Percentiles rank a stretch among this genome's conserved stretches.
Conservation (phyloP, 306 rosid genomes). For the Begonia loranthoides region DNA sequence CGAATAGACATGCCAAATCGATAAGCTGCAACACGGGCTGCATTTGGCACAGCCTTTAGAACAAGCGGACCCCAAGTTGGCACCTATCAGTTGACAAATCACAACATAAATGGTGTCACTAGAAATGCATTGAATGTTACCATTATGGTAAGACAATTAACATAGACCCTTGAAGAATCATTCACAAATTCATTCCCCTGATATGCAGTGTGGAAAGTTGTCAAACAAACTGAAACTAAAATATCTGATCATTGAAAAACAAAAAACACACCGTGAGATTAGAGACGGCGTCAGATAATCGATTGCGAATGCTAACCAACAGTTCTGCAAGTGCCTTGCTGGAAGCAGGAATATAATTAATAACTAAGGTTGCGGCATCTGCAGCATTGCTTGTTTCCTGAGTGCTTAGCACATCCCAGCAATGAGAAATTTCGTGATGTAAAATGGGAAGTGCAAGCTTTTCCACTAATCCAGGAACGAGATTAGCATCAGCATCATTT, state of each 20-base stretch:
- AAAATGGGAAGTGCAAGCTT: constrained; percentile 89
- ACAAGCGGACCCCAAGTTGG: constrained; percentile 80
- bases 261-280: constrained; percentile 37
- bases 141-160: too few species aligned
- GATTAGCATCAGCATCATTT: constrained; percentile 77
- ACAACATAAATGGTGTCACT: too few species aligned
- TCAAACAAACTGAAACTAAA: too few species aligned
- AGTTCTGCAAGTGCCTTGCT: constrained; percentile 76
- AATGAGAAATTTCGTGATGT: constrained; percentile 66
- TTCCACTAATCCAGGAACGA: constrained; percentile 83
- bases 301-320: constrained; percentile 55
- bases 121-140: too few species aligned
- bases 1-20: constrained; percentile 82
- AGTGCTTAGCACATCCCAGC: constrained; percentile 89
- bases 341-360: constrained; percentile 68
- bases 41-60: constrained; percentile 73
- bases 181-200: too few species aligned
- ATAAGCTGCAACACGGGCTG: constrained; percentile 84
- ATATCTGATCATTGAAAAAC: too few species aligned
- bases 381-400: constrained; percentile 63
- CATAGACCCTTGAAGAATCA: too few species aligned
- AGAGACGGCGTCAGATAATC: constrained; percentile 71
- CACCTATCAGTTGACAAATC: constrained; percentile 28
- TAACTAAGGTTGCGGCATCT: constrained; percentile 63
- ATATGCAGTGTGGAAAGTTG: too few species aligned